These are phyloP conservation scores for Puccinia sorghi DNA, from an alignment of 1,284 basidiomycete genomes.

Conservation along the genomic window DNA sequence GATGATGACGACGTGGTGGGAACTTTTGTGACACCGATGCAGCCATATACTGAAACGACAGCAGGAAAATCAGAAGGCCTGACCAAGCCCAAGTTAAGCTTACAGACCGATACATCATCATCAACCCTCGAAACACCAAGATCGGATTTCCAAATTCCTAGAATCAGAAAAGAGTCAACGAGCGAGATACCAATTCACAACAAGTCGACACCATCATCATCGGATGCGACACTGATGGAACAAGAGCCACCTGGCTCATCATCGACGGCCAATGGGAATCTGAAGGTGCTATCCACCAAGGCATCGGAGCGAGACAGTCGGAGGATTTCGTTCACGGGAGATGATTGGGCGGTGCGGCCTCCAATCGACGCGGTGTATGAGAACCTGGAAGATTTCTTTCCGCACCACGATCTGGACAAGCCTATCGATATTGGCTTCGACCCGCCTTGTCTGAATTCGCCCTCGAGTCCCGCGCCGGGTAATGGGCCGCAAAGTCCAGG, in stretches of 20 bases:
- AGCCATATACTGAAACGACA: conserved; percentile 22
- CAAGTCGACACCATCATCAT: not conserved
- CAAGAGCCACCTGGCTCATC: not conserved
- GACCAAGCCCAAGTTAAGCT: conserved; percentile 38
- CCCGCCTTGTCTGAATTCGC: conserved; percentile 67
- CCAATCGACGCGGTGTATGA: conserved; percentile 92
- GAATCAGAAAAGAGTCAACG: not conserved
- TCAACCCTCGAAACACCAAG: not conserved
- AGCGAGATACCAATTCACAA: not conserved
- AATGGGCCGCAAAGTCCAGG: too few species aligned
- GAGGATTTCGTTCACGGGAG: conserved; percentile 43
- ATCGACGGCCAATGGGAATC: not conserved
- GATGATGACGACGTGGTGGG: conserved; percentile 49
- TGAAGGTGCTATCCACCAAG: not conserved
- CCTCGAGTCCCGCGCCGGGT: conserved; percentile 58
- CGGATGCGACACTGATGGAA: not conserved
- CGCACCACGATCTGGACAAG: conserved; percentile 91
- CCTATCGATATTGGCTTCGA: conserved; percentile 78
- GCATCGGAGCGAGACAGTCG: conserved; percentile 8
- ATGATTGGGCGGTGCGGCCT: conserved; percentile 70
- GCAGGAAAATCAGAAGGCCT: not conserved
- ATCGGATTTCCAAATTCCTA: not conserved
- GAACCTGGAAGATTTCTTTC: conserved; percentile 91
- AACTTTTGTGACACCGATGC: conserved; percentile 49
- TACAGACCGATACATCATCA: conserved; percentile 30